These are phyloP conservation scores for Forsythia viridissima DNA, from an alignment of 257 asterid species.

Conservation along the genomic window DNA sequence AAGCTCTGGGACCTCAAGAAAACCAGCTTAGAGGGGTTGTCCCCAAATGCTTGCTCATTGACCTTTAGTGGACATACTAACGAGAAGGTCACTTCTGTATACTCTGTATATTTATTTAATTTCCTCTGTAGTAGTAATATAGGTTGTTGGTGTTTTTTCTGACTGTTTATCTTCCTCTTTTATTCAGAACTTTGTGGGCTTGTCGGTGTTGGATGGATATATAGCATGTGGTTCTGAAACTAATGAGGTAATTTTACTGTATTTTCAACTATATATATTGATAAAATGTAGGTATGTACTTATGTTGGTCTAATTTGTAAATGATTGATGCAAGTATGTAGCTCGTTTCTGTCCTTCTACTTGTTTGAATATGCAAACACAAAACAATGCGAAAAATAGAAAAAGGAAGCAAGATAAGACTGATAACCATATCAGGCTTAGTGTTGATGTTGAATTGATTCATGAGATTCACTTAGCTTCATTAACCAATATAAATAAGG, in stretches of 20 bases:
- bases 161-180: not conserved
- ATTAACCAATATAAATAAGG: not conserved
- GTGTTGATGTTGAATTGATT: not conserved
- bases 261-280: not conserved
- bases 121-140: not conserved
- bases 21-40: conserved; percentile 36
- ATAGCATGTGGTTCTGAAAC: conserved; percentile 66
- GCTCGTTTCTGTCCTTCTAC: not conserved
- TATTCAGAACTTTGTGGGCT: conserved; percentile 59
- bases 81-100: conserved; percentile 31
- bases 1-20: conserved; percentile 62
- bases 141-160: not conserved
- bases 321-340: not conserved
- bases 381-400: not conserved
- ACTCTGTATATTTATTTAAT: not conserved
- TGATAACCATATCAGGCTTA: not conserved
- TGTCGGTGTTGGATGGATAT: conserved; percentile 51
- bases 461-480: not conserved
- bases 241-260: conserved; percentile 43
- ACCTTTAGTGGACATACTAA: conserved; percentile 52
- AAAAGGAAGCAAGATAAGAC: not conserved
- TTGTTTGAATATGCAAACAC: not conserved
- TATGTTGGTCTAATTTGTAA: not conserved
- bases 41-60: conserved; percentile 43
- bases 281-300: not conserved